Evolutionary conservation across 495 filamentous ascomycete genomes (phyloP).

Genomic region (Hyaloscypha bicolor): DNA sequence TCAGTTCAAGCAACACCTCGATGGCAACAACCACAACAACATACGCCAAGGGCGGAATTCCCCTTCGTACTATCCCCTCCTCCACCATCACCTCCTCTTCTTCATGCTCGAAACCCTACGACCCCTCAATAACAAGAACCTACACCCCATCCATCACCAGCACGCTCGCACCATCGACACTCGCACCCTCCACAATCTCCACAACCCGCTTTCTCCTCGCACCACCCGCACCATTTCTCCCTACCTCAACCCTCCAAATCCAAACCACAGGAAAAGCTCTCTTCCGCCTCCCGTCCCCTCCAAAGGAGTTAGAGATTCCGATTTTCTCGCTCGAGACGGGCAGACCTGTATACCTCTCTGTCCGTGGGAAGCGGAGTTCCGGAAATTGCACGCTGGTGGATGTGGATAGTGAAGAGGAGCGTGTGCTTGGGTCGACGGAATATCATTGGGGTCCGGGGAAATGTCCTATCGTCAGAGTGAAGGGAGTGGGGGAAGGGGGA

Average conservation of each 20-base stretch:
- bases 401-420: conserved; percentile 29
- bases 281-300: conserved; percentile 47
- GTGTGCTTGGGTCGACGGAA: conserved; percentile 42
- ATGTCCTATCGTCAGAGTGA: conserved; percentile 33
- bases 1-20: background rate
- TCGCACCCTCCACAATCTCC: background rate
- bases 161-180: background rate
- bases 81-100: background rate
- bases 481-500: background rate
- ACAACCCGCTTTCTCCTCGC: conserved; percentile 11
- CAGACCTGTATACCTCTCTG: conserved; percentile 43
- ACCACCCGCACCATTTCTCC: conserved; percentile 33
- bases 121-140: background rate
- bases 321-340: conserved; percentile 41
- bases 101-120: background rate
- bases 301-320: conserved; percentile 45
- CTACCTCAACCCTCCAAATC: conserved; percentile 45
- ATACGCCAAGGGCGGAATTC: background rate
- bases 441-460: conserved; percentile 54
- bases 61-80: background rate
- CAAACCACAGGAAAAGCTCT: conserved; percentile 45
- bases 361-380: conserved; percentile 44
- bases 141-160: background rate
- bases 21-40: background rate
- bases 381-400: conserved; percentile 43